Base-by-base conservation (phyloP, 2,329 filamentous ascomycete genomes). In the Fusarium sp. region DNA sequence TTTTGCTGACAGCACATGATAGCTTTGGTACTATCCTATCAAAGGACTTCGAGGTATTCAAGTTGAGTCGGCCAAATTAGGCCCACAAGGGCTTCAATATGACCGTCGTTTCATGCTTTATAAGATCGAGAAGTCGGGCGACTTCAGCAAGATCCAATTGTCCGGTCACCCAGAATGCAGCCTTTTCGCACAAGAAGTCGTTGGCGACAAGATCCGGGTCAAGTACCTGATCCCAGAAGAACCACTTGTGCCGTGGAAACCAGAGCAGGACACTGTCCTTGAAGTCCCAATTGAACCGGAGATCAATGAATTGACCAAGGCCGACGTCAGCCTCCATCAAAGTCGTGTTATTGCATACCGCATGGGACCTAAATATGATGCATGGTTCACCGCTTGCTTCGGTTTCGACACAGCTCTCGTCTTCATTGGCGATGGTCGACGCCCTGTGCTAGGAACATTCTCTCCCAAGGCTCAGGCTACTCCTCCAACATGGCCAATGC, bases 31-130 rank as follows among this genome's bases (percentile, higher is more conserved):
- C 52, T 93, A 94, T 79, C 92, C 92, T 45, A 90, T 94, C 82
- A 94, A 94, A 79, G 91, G 87, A 12, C 86, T 94, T n/a, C 88
- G 90, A 39, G 88, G 88, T 56, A 87, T 91, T 60, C 80, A 84
- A 23, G 82, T 94, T 37, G 66, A 83, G 9, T 80, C 82, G 2
- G 85, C 90, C 7, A 80, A 81, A n/a, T 80, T 93, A 51, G 88
- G 87, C 10, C 83, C 85, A n/a, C 86, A 89, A 70, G 92, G 92
- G 19, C 84, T 93, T 73, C 82, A 84, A 44, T 83, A 92, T 78
- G 92, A 94, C 82, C 88, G 92, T 15, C 85, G 85, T 38, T 94
- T 93, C 81, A 93, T 94, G 88, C 86, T 94, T 8, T 86, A 89
- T 69, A 87, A 87, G 73, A 83, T 88, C 70, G 77, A 83, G 23